Percentiles rank a stretch among this genome's conserved stretches.
phyloP scores from a whole-genome alignment of 2,329 filamentous ascomycete species.

The Pseudogymnoascus sp. region DNA sequence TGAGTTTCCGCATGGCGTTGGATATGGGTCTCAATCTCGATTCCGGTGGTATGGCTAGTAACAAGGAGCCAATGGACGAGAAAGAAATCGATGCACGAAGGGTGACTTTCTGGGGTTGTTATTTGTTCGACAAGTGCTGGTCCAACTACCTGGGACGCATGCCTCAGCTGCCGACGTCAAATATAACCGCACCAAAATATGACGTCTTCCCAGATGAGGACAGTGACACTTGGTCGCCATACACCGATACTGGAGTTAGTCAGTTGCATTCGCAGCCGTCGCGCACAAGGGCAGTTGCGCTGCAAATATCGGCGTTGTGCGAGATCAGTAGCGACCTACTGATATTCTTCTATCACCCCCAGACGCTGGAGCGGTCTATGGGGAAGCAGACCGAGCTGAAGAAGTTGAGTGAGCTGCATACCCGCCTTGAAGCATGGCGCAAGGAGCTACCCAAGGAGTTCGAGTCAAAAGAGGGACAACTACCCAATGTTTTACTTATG shows the following conservation, averaged over 20 bases:
- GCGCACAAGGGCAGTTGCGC: constrained; percentile 69
- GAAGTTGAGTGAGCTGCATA: constrained; percentile 85
- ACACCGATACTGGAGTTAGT: constrained; percentile 74
- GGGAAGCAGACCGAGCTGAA: constrained; percentile 81
- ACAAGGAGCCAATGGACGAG: constrained; percentile 54
- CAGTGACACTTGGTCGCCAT: constrained; percentile 75
- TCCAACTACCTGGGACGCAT: constrained; percentile 91
- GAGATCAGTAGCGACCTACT: constrained; percentile 92
- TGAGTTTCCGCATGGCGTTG: constrained; percentile 96
- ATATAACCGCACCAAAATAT: constrained; percentile 77
- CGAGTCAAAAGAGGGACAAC: constrained; percentile 78
- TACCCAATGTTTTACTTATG: constrained; percentile 74
- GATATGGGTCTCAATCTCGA: constrained; percentile 90
- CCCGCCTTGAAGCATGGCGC: constrained; percentile 82
- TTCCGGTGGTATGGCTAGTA: constrained; percentile 55
- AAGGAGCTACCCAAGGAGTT: constrained; percentile 76
- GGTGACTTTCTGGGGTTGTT: constrained; percentile 96
- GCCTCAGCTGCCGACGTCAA: constrained; percentile 72
- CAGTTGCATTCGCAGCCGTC: constrained; percentile 68
- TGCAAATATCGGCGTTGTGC: constrained; percentile 75
- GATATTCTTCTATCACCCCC: constrained; percentile 84
- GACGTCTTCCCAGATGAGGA: constrained; percentile 90
- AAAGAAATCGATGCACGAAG: constrained; percentile 80
- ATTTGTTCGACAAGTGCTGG: constrained; percentile 98
- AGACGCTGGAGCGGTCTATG: constrained; percentile 50